Base-by-base conservation (phyloP, 2,329 filamentous ascomycete genomes). In the Penicillium palitans region DNA sequence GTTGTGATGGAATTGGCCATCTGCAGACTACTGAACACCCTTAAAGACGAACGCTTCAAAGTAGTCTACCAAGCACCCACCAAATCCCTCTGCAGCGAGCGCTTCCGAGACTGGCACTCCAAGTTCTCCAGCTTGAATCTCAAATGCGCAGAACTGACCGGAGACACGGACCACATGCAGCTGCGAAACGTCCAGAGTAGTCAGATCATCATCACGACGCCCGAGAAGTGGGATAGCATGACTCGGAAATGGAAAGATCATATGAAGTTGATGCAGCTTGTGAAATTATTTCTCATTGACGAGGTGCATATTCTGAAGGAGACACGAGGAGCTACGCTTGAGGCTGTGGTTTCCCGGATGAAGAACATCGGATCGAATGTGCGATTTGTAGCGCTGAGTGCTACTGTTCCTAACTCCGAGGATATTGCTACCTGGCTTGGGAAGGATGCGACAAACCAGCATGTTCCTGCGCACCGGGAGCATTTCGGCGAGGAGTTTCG, bases 141-240 rank as follows among this genome's bases (percentile, higher is more conserved):
- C 15, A 79, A 84, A 58, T 91, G 89, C 70, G 87, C 87, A 4
- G 90, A 95, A 71, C 80, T 96, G 57, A 96, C 91, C 4, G 91
- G 91, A 1, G 91, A 96, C 69, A 93, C 90, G 0, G 87, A 90
- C 39, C 79, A 83, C 52, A 75, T 78, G 6, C 86, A 93, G 64
- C 80, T 92, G 59, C 80, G 81, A 24, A 84, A 83, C 54, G 88
- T 93, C 6, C 87, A 91, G 60, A 85, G 81, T 65, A 90, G 90
- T 3, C 87, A 87, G 47, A 90, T 96, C 62, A 93, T 96, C 64
- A 83, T 96, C 61, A 95, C 91, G 0, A 96, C 91, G 0, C 91
- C 91, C 0, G 91, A 96, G 74, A 96, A 96, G 69, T 96, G 91
- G 91, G 91, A 96, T 70, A 93, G 90, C 59, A 87, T 95, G 72